Evolutionary conservation across 1,284 basidiomycete species (phyloP).

Genomic region (Erythrobasidium hasegawianum): DNA sequence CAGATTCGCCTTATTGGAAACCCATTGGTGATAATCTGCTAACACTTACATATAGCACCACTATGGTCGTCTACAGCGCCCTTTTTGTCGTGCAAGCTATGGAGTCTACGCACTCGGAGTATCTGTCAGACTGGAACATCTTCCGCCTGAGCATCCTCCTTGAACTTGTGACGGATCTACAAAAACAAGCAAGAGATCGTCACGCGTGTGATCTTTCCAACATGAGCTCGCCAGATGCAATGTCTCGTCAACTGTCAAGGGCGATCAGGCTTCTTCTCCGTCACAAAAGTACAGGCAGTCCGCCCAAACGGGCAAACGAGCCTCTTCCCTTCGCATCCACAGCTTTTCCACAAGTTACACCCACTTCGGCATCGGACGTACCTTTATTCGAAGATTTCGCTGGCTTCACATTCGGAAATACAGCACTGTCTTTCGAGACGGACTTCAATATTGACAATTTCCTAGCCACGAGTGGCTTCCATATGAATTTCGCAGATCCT

Average conservation of each 20-base stretch:
- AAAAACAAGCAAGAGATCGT: background rate
- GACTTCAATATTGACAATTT: background rate
- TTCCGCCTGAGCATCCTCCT: slow-evolving; percentile 4
- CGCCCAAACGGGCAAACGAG: background rate
- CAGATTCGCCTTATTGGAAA: background rate
- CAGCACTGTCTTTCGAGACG: background rate
- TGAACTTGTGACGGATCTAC: background rate
- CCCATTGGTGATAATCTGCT: background rate
- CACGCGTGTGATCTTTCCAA: background rate
- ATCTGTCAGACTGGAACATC: slow-evolving; percentile 6
- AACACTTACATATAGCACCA: background rate
- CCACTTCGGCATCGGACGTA: background rate
- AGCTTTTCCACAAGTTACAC: background rate
- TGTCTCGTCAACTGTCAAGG: slow-evolving; percentile 1
- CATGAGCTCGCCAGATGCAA: slow-evolving; percentile 2
- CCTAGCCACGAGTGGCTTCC: background rate
- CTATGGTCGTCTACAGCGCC: background rate
- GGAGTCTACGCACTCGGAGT: background rate
- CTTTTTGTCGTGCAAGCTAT: slow-evolving; percentile 1
- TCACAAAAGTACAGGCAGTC: background rate
- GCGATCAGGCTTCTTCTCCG: background rate
- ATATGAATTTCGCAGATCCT: no score
- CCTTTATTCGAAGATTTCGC: background rate
- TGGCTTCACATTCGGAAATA: slow-evolving; percentile 1
- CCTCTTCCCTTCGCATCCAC: background rate